Evolutionary conservation across 1,139 yeast genomes (phyloP).

Genomic region (Yamadazyma trypodendri): DNA sequence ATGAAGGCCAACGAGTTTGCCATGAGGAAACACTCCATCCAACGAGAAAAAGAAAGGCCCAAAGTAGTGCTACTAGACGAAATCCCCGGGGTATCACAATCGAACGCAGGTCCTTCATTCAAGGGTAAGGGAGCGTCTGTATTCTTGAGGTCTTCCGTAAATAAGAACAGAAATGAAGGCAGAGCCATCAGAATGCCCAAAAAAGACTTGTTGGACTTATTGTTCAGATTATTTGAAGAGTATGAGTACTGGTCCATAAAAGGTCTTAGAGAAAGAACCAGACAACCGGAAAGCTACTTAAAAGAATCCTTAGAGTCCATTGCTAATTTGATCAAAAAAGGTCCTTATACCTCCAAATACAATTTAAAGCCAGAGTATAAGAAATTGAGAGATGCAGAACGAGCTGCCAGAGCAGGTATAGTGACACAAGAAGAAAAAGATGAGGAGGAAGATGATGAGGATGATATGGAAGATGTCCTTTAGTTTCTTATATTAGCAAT

Average conservation of each 20-base stretch:
- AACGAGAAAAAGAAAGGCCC: constrained; percentile 51
- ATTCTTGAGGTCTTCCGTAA: constrained; percentile 48
- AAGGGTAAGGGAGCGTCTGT: constrained; percentile 62
- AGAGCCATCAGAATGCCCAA: constrained; percentile 94
- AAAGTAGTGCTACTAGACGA: constrained; percentile 79
- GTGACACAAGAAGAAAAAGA: constrained; percentile 38
- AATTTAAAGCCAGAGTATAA: constrained; percentile 88
- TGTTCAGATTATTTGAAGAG: constrained; percentile 88
- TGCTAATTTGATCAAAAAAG: constrained; percentile 87
- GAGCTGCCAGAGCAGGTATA: constrained; percentile 61
- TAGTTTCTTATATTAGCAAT: constrained; percentile 14
- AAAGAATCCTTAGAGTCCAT: constrained; percentile 89
- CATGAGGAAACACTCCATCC: constrained; percentile 47
- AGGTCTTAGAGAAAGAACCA: constrained; percentile 89
- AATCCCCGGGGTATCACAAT: constrained; percentile 82
- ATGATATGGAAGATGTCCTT: constrained; percentile 42
- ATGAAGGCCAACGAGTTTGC: constrained; percentile 58
- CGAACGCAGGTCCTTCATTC: constrained; percentile 82
- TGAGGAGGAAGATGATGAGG: constrained; percentile 44
- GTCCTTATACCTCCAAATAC: constrained; percentile 93
- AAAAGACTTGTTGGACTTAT: constrained; percentile 82
- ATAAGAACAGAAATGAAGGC: constrained; percentile 57
- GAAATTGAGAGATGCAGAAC: constrained; percentile 73
- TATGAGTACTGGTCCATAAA: constrained; percentile 96
- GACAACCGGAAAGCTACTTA: constrained; percentile 92